Conservation (phyloP, 208 protist genomes). For the Vickermania spadyakhi region DNA sequence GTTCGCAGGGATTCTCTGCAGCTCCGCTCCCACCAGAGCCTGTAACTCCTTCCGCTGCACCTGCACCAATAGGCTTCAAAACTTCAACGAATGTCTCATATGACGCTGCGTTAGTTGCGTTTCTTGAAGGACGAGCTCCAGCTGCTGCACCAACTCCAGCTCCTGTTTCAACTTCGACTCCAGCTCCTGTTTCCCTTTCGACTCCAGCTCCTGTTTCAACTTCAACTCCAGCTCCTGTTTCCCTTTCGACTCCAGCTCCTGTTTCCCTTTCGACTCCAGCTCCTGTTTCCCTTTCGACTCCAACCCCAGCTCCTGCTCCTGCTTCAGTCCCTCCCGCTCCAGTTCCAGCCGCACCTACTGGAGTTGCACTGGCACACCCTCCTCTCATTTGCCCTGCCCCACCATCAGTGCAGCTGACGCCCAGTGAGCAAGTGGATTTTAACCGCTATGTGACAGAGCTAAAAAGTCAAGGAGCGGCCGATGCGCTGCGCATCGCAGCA, state of each 20-base stretch:
- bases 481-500: not conserved
- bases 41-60: not conserved
- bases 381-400: too few species aligned
- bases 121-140: too few species aligned
- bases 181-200: not conserved
- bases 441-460: constrained; percentile 56
- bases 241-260: not conserved
- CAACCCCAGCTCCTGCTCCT: not conserved
- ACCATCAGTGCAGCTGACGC: constrained; percentile 12
- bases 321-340: not conserved
- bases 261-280: not conserved
- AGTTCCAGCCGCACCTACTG: not conserved
- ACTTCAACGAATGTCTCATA: too few species aligned
- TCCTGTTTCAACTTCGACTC: constrained; percentile 1
- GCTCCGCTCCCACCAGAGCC: not conserved
- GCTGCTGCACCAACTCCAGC: not conserved
- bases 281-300: not conserved
- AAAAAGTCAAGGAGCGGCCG: not conserved
- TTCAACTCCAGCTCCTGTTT: not conserved
- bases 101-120: too few species aligned
- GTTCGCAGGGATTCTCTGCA: too few species aligned
- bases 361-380: not conserved
- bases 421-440: constrained; percentile 38
- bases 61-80: too few species aligned
- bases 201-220: not conserved